Base-by-base conservation (phyloP, 2,329 filamentous ascomycete genomes). In the Camillea tinctor region DNA sequence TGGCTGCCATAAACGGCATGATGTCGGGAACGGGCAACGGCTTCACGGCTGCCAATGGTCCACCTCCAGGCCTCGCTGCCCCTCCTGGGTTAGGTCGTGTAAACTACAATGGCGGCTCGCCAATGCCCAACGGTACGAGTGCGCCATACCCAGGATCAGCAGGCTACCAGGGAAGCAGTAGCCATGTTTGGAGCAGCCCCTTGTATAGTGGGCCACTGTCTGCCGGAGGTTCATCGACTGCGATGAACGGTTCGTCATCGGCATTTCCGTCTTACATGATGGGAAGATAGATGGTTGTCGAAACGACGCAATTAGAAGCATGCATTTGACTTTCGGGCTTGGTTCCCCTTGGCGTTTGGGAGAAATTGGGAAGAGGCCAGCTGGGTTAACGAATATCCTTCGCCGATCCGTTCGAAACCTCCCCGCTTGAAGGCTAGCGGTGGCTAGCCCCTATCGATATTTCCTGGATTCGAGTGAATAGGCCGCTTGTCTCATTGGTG, bases 21-120 rank as follows among this genome's bases (percentile, higher is more conserved):
- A 84, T 86, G 69, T 73, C 77, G 22, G 77, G 74, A 36, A 74
- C 81, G 17, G 81, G 79, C 22, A 84, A 82, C 64, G 82, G 84
- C 44, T 93, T 92, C 71, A 82, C 87, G 1, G 86, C 86, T 1
- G 86, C 87, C 36, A 90, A 81, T 68, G 88, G 91, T 0, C 93
- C 93, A 22, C 93, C 93, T 13, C 93, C 93, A 0, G 93, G 93
- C 2, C 83, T 97, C 8, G 74, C 86, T 1, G 87, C 86, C 6
- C 93, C 93, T 15, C 91, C 92, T 1, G 91, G 91, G 13, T 79
- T 94, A 4, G 67, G 67, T 52, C 71, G 75, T 30, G 55, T 63
- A 40, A 53, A 59, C 20, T 72, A 69, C 49, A 70, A 66, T 30
- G 54, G 56, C 49, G 59, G 60, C 30, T 67, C 67, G 15, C 44